Conservation (phyloP, 495 filamentous ascomycete genomes). For the Aspergillus heteromorphus region DNA sequence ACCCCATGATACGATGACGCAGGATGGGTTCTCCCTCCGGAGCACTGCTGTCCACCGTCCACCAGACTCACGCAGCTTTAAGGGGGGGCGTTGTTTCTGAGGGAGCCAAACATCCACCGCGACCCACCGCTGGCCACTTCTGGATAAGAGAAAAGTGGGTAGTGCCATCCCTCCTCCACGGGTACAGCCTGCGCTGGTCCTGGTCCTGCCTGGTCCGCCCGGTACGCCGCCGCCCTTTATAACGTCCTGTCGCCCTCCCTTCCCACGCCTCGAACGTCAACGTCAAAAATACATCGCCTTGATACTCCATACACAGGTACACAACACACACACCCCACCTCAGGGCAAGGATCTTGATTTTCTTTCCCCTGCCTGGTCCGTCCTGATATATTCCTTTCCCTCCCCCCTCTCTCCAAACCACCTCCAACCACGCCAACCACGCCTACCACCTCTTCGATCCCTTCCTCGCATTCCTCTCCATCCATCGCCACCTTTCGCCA, state of each 20-base stretch:
- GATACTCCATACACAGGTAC: slow-evolving; percentile 1
- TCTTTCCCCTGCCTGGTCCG: slow-evolving; percentile 10
- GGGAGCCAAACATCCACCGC: slow-evolving; percentile 34
- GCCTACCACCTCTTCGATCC: neutral
- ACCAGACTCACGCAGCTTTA: slow-evolving; percentile 14
- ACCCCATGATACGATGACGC: neutral
- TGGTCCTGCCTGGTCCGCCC: too few relatives aligned
- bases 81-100: slow-evolving; percentile 5
- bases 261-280: slow-evolving; percentile 6
- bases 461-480: slow-evolving; percentile 2
- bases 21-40: slow-evolving; percentile 6
- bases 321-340: too few relatives aligned
- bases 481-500: slow-evolving; percentile 7
- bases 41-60: slow-evolving; percentile 10
- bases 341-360: slow-evolving; percentile 13
- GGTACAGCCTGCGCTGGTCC: too few relatives aligned
- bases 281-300: neutral
- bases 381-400: slow-evolving; percentile 7
- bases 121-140: slow-evolving; percentile 34
- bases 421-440: neutral
- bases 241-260: slow-evolving; percentile 26
- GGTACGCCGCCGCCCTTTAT: slow-evolving; percentile 35
- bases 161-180: slow-evolving; percentile 27
- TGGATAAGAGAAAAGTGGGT: slow-evolving; percentile 34
- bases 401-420: neutral